Evolutionary conservation across 2,329 filamentous ascomycete genomes (phyloP), one percentile per base, ranked within the genome.

Genomic region (Fusarium pseudonygamai): DNA sequence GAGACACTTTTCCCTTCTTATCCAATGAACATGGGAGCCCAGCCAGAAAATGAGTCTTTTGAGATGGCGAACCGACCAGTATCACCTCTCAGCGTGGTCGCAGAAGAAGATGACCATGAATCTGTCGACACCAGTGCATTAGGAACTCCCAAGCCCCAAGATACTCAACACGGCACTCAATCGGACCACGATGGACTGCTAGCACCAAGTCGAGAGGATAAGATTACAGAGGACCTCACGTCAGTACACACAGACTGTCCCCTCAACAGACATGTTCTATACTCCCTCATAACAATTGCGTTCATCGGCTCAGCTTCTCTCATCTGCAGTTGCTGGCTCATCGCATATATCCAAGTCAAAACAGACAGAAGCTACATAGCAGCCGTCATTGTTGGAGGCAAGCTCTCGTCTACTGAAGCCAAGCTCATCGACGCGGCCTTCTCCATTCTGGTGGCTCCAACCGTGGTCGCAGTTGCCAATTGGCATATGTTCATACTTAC

Each of bases 401-500:
- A 30, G 7, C 32, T 74, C 30, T 59, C 39, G 3, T 57, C 69
- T 0, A 74, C 71, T 3, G 22, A 22, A n/a, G 71, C 71, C n/a
- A 73, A 73, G 11, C 67, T 73, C 8, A 68, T 73, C 3, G 71
- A 73, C 16, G 71, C 63, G 2, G 55, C 67, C 14, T 73, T 67
- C 26, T 73, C 71, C 11, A 75, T 73, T 39, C 18, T 74, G 6
- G 47, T 73, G 24, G 64, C 64, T 3, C 72, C 64, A 11, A 45
- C 71, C 0, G 47, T 72, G 4, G 34, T 72, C 9, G 67, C 62
- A 4, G 14, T 74, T 5, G 39, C 59, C 28, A 73, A 73, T 16
- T 64, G 62, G 67, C 71, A 73, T 32, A 74, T 72, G 22, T 73
- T 74, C 26, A 74, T 72, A 28, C 67, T 74, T 24, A 67, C 63